phyloP scores from a whole-genome alignment of 495 filamentous ascomycete species.

The Penicillium manginii region DNA sequence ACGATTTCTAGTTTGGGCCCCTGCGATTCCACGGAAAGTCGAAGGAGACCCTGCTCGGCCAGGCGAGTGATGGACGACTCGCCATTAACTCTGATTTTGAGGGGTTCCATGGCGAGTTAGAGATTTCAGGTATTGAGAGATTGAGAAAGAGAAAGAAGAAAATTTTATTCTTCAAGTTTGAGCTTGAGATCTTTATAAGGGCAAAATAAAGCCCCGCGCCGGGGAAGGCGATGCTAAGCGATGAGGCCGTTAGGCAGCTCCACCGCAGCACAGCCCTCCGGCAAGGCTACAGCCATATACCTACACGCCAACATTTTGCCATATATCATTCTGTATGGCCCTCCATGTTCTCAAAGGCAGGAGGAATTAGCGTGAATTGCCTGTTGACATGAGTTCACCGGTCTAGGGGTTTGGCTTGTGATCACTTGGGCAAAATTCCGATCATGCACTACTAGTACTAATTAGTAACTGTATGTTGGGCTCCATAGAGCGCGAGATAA shows the following conservation, averaged over 20 bases:
- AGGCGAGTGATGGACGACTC: conserved; percentile 18
- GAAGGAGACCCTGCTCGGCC: conserved; percentile 23
- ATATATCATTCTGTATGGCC: too few relatives aligned
- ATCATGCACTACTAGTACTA: too few relatives aligned
- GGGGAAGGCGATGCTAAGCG: neutral
- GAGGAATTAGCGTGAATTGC: too few relatives aligned
- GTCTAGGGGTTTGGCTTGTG: too few relatives aligned
- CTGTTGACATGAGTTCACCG: too few relatives aligned
- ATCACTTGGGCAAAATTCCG: too few relatives aligned
- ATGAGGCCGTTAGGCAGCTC: neutral
- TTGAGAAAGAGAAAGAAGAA: neutral
- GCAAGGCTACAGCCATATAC: conserved; percentile 17
- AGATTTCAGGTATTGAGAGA: neutral
- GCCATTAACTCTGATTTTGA: conserved; percentile 25
- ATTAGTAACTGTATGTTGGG: too few relatives aligned
- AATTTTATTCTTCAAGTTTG: neutral
- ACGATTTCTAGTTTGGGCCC: conserved; percentile 18
- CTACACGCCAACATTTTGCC: neutral
- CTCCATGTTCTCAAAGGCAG: too few relatives aligned
- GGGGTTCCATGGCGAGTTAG: conserved; percentile 16
- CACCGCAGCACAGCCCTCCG: conserved; percentile 8
- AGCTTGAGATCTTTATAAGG: neutral
- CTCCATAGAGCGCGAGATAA: too few relatives aligned
- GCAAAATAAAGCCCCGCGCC: neutral
- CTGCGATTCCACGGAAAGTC: conserved; percentile 16